Percentiles rank a stretch among this genome's conserved stretches.
phyloP scores from a whole-genome alignment of 2,329 filamentous ascomycete genomes.

The Sclerotinia glacialis region DNA sequence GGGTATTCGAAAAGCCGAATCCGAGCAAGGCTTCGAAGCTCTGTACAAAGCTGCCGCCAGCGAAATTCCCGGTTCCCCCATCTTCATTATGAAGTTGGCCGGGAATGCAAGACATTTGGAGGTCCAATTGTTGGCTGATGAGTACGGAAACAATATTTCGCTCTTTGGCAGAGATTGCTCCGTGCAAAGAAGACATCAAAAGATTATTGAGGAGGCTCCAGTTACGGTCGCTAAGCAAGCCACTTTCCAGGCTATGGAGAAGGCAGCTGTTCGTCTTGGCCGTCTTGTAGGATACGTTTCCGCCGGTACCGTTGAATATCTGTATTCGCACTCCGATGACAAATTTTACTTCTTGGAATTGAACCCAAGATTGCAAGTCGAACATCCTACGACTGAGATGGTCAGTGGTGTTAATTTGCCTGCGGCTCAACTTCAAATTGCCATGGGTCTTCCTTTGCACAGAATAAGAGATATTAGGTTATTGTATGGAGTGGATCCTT shows the following conservation, averaged over 20 bases:
- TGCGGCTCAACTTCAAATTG: constrained; percentile 95
- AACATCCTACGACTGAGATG: constrained; percentile 99
- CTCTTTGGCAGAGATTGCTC: constrained; percentile 98
- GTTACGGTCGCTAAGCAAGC: constrained; percentile 88
- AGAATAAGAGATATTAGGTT: constrained; percentile 94
- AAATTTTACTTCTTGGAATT: constrained; percentile 99
- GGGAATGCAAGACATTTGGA: constrained; percentile 96
- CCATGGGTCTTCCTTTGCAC: constrained; percentile 96
- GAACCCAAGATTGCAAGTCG: constrained; percentile 98
- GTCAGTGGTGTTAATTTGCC: constrained; percentile 96
- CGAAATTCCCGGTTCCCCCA: constrained; percentile 97
- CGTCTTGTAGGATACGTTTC: constrained; percentile 97
- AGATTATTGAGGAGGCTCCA: constrained; percentile 98
- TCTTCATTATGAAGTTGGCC: constrained; percentile 99
- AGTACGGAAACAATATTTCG: constrained; percentile 99
- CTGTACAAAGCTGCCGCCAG: constrained; percentile 95
- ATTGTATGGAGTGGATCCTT: constrained; percentile 91
- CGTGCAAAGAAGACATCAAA: constrained; percentile 96
- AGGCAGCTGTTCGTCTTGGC: constrained; percentile 89
- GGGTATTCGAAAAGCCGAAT: constrained; percentile 92
- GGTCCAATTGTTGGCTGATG: constrained; percentile 94
- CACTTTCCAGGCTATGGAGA: constrained; percentile 96
- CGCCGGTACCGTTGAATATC: constrained; percentile 96
- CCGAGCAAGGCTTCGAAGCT: constrained; percentile 77
- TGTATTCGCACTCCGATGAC: constrained; percentile 96